Evolutionary conservation across 176 grass and related monocot genomes (phyloP), one percentile per base, ranked within the genome.

Genomic region (Leersia perrieri): DNA sequence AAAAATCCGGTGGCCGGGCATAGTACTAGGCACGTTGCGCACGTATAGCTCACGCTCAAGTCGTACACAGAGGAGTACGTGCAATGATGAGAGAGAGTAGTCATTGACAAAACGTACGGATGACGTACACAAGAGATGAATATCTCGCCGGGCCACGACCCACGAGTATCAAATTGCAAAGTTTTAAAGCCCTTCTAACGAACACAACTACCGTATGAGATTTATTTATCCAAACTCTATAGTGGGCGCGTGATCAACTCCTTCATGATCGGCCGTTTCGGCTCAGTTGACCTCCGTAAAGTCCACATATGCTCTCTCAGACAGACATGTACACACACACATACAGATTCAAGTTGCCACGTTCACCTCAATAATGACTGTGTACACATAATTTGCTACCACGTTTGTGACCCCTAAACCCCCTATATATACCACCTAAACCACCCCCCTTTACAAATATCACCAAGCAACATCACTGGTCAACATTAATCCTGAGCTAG

Each of bases 351-450:
- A 57, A 61, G 63, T 70, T 39, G 66, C 53, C 32, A 85, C 71
- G 82, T 81, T 57, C 14, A 20, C 33, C 71, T 51, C 58, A 51
- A 82, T 76, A 41, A 82, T 63, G 69, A 22, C 40, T 35, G 65
- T 70, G 63, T n/a, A 16, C 66, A 72, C 80, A 57, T 23, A 55
- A 88, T 88, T 75, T 27, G 82, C 42, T 70, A 55, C 71, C 87
- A 89, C 87, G 87, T 89, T 85, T 68, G 34, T 14, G 63, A 22
- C 70, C 2, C 65, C 7, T 10, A 41, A 75, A 26, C 1, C 81
- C 16, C 26, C 57, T 88, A 88, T 85, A 85, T 55, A 76, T 76
- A 45, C 49, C 10, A 18, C 4, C 15, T 18, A 23, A 16, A 11
- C 9, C 33, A 33, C 31, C 23, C 45, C 1, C 39, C 31, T 44